phyloP scores from a whole-genome alignment of 768 basidiomycete species.

The Boletus fagicola region DNA sequence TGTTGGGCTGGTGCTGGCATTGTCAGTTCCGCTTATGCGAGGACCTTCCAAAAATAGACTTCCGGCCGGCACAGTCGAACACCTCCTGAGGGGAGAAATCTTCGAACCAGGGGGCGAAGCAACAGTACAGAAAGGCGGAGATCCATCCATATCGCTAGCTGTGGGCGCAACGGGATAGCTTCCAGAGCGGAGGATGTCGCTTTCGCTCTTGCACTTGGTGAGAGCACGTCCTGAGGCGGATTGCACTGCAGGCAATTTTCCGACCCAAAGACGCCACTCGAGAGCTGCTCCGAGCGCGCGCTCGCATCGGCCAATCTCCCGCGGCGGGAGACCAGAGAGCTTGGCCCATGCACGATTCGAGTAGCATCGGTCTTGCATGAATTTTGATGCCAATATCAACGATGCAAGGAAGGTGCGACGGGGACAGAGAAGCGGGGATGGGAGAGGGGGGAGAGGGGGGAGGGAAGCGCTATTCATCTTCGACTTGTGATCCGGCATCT shows the following conservation, averaged over 20 bases:
- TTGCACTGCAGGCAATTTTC: constrained; percentile 51
- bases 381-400: constrained; percentile 87
- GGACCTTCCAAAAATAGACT: constrained; percentile 25
- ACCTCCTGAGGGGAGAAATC: constrained; percentile 36
- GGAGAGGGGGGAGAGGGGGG: constrained; percentile 46
- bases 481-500: constrained; percentile 10
- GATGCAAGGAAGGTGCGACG: constrained; percentile 86
- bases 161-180: neutral
- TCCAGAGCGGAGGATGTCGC: constrained; percentile 26
- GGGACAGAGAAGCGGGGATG: constrained; percentile 83
- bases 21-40: neutral
- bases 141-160: constrained; percentile 1
- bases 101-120: constrained; percentile 17
- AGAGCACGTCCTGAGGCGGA: constrained; percentile 40
- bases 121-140: neutral
- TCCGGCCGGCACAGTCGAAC: constrained; percentile 42
- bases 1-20: constrained; percentile 30
- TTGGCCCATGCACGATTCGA: constrained; percentile 95
- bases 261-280: constrained; percentile 92
- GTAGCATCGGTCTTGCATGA: constrained; percentile 90
- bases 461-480: constrained; percentile 21
- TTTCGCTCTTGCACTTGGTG: constrained; percentile 53
- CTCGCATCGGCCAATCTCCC: constrained; percentile 88
- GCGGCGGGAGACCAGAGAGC: constrained; percentile 80
- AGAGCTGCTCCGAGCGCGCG: constrained; percentile 83